phyloP scores from a whole-genome alignment of 441 rosid genomes.

The Pelargonium cotyledonis region DNA sequence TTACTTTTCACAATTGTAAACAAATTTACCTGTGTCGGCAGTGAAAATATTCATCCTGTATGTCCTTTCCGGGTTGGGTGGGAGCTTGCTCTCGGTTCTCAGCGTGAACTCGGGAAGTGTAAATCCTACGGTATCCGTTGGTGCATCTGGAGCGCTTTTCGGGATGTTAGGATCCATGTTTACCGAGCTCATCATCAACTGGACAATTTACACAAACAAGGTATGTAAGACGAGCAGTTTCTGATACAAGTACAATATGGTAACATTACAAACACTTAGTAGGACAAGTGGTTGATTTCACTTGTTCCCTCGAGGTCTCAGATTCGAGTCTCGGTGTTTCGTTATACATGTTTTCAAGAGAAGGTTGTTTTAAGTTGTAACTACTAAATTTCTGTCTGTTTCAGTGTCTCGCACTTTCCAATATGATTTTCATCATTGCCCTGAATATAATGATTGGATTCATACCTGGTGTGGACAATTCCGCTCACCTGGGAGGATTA shows the following conservation, averaged over 20 bases:
- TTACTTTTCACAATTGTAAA: neutral
- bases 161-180: slow-evolving; percentile 86
- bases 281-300: too few species aligned
- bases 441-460: slow-evolving; percentile 62
- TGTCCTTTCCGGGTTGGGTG: slow-evolving; percentile 66
- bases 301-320: too few species aligned
- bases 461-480: slow-evolving; percentile 65
- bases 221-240: slow-evolving; percentile 22
- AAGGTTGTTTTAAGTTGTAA: neutral
- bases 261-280: too few species aligned
- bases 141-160: slow-evolving; percentile 83
- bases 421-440: slow-evolving; percentile 44
- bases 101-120: neutral
- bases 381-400: slow-evolving; percentile 13
- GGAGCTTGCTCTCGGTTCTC: slow-evolving; percentile 66
- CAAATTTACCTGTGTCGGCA: slow-evolving; percentile 21
- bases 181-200: slow-evolving; percentile 75
- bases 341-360: too few species aligned
- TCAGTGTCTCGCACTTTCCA: slow-evolving; percentile 59
- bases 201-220: slow-evolving; percentile 80
- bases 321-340: too few species aligned
- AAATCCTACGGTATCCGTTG: slow-evolving; percentile 44
- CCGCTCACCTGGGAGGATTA: slow-evolving; percentile 84
- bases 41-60: slow-evolving; percentile 64
- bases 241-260: too few species aligned